A percentile compares a stretch with the other conserved stretches of the same genome.
Evolutionary conservation across 805 yeast species (phyloP).

Genomic region (Geotrichum ghanense): DNA sequence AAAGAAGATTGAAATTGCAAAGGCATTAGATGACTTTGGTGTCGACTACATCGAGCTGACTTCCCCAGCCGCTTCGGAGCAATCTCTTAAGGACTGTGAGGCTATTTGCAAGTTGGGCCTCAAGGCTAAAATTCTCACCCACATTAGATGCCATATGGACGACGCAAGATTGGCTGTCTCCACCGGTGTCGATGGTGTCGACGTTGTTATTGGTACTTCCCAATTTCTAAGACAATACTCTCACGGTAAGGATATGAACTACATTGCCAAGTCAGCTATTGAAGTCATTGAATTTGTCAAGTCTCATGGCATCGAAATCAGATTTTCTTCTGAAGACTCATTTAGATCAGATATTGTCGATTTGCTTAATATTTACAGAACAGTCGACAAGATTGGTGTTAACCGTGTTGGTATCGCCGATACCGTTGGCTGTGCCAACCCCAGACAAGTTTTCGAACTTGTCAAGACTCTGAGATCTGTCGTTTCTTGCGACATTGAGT

Average conservation of each 20-base stretch:
- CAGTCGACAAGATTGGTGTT: conserved; percentile 95
- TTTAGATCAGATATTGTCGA: conserved; percentile 96
- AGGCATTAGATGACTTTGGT: conserved; percentile 93
- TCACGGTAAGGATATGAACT: conserved; percentile 98
- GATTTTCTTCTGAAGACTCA: conserved; percentile 95
- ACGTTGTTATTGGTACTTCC: conserved; percentile 95
- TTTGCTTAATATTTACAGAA: conserved; percentile 85
- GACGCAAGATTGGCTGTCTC: conserved; percentile 96
- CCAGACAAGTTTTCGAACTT: conserved; percentile 95
- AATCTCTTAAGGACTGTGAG: conserved; percentile 86
- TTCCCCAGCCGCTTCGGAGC: conserved; percentile 96
- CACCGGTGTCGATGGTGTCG: conserved; percentile 98
- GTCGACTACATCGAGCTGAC: conserved; percentile 97
- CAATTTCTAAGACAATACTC: conserved; percentile 89
- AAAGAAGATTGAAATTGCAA: conserved; percentile 93
- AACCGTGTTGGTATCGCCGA: conserved; percentile 99
- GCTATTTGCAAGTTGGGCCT: conserved; percentile 96
- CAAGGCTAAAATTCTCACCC: conserved; percentile 91
- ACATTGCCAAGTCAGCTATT: conserved; percentile 89
- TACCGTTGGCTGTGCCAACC: conserved; percentile 98
- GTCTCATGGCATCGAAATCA: conserved; percentile 90
- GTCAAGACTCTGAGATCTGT: conserved; percentile 88
- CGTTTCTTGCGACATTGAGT: conserved; percentile 93
- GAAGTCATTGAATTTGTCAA: conserved; percentile 97
- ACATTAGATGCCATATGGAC: conserved; percentile 98